These are phyloP conservation scores for Sarcomyxa edulis DNA, from an alignment of 768 basidiomycete species.

Conservation along the genomic window DNA sequence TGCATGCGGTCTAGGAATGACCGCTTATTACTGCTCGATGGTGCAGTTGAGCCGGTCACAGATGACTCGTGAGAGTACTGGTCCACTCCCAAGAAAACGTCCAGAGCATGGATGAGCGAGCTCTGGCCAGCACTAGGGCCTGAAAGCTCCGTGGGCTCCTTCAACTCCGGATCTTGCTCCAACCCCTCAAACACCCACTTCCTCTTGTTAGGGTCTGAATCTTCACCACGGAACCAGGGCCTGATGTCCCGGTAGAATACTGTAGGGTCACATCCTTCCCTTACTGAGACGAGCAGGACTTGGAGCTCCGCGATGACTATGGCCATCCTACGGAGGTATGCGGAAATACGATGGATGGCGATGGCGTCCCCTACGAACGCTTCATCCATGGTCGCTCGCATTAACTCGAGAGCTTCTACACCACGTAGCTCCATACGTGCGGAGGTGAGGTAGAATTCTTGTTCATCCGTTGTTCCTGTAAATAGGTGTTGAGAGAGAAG, in stretches of 20 bases:
- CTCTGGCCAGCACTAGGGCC: slow-evolving; percentile 87
- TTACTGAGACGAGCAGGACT: slow-evolving; percentile 61
- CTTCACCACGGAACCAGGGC: slow-evolving; percentile 82
- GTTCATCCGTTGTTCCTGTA: slow-evolving; percentile 77
- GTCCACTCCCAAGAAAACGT: slow-evolving; percentile 70
- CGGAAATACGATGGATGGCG: slow-evolving; percentile 58
- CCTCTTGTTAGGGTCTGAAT: slow-evolving; percentile 40
- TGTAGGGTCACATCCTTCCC: slow-evolving; percentile 69
- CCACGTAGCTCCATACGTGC: slow-evolving; percentile 88
- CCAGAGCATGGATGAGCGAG: slow-evolving; percentile 69
- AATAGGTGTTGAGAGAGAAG: slow-evolving; percentile 69
- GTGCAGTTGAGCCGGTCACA: slow-evolving; percentile 15
- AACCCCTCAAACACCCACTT: slow-evolving; percentile 59
- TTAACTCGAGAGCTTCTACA: slow-evolving; percentile 77
- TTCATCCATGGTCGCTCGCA: slow-evolving; percentile 89
- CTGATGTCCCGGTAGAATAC: slow-evolving; percentile 71
- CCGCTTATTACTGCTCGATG: slow-evolving; percentile 12
- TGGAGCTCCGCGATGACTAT: slow-evolving; percentile 63
- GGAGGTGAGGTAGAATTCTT: slow-evolving; percentile 88
- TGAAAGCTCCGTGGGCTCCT: slow-evolving; percentile 52
- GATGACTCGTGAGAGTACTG: slow-evolving; percentile 30
- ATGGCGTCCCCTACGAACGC: slow-evolving; percentile 74
- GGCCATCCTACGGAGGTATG: slow-evolving; percentile 63
- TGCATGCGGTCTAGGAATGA: slow-evolving; percentile 72
- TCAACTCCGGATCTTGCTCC: slow-evolving; percentile 35